These are phyloP conservation scores for Neopestalotiopsis sp. DNA, from an alignment of 2,329 filamentous ascomycete genomes.

Conservation along the genomic window DNA sequence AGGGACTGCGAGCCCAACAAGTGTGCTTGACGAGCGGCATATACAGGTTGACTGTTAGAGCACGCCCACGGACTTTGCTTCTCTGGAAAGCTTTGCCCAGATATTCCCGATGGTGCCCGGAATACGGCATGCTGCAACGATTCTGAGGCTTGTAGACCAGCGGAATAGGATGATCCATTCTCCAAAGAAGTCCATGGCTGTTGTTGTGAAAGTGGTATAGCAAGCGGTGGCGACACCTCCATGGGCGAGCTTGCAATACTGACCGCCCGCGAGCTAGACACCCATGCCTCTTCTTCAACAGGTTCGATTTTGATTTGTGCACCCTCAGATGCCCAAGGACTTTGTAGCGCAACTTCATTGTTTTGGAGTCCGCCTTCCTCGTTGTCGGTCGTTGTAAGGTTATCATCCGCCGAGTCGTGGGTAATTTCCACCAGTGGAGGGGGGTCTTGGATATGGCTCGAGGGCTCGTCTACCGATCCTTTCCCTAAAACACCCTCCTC, in stretches of 20 bases:
- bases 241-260: conserved; percentile 21
- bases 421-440: conserved; percentile 7
- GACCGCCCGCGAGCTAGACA: conserved; percentile 10
- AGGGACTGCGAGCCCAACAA: neutral
- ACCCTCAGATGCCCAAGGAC: conserved; percentile 32
- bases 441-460: conserved; percentile 1
- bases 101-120: neutral
- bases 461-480: conserved; percentile 6
- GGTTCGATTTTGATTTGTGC: conserved; percentile 23
- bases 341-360: conserved; percentile 27
- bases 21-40: neutral
- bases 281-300: conserved; percentile 16
- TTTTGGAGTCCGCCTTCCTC: neutral
- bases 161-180: conserved; percentile 19
- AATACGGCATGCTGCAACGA: conserved; percentile 1
- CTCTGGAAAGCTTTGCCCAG: neutral
- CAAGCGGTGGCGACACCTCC: conserved; percentile 17
- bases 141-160: conserved; percentile 33
- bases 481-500: conserved; percentile 24
- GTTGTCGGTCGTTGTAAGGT: neutral
- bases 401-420: conserved; percentile 13
- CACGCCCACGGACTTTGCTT: conserved; percentile 7
- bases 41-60: no score
- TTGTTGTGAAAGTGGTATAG: conserved; percentile 34
- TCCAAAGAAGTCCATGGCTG: conserved; percentile 34